Evolutionary conservation across 371 early-diverging fungal species (phyloP), one percentile per base, ranked within the genome.

Genomic region (Lichtheimia corymbifera): DNA sequence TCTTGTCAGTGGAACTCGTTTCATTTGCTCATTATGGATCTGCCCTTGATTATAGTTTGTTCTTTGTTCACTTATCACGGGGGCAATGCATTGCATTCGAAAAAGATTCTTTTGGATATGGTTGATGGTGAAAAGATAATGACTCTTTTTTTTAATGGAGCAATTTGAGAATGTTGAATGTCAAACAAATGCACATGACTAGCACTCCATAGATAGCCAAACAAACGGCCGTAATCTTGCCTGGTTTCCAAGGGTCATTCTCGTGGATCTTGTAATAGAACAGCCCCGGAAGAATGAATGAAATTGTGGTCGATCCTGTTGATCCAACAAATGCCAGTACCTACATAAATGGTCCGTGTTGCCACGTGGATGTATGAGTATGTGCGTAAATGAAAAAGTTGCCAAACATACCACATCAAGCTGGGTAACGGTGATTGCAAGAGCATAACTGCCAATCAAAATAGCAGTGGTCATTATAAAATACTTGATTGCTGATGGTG

Each of bases 251-350:
- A 2, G 82, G 80, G 20, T 83, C 71, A 58, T 83, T 68, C 53
- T 79, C 72, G 59, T 90, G 87, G 55, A 96, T 69, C 74, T 93
- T 93, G 77, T 91, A 91, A 77, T 97, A 99, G 61, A 98, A 94
- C 11, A 97, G 47, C 2, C 97, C 93, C 0, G 99, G 99, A 25
- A 99, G 82, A 60, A 99, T 98, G 65, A 98, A 96, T 58, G 98
- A 97, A 59, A 99, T 97, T 17, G 94, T 88, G 1, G 98, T 97
- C 1, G 97, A 97, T 7, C 99, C 99, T 1, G 99, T 99, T 1
- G 99, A 94, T 12, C 99, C 99, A 4, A 99, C 98, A 64, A 98
- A 83, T 0, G 96, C 78, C 56, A 99, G 80, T 7, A 98, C 88
- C 76, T 85, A 61, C 20, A 53, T 14, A 52, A 11, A 35, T 35